phyloP scores from a whole-genome alignment of 345 rosid genomes.

The Cardamine occulta region DNA sequence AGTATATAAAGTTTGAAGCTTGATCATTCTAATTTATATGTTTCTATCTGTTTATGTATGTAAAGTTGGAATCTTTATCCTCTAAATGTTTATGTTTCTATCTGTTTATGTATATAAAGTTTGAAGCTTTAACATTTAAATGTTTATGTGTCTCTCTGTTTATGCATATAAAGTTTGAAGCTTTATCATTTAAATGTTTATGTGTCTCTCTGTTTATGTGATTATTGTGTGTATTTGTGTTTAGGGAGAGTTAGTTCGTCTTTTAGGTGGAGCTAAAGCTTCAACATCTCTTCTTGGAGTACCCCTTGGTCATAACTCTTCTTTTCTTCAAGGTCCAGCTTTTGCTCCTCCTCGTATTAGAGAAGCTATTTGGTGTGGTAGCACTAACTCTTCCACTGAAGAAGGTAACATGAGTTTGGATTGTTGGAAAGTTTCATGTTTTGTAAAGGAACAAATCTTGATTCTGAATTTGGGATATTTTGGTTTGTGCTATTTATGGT shows the following conservation, averaged over 20 bases:
- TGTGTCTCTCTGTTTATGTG: not conserved
- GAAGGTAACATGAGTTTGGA: conserved; percentile 56
- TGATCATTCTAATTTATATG: too few species aligned
- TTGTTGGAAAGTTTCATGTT: conserved; percentile 15
- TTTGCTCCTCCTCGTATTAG: conserved; percentile 98
- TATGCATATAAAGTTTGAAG: not conserved
- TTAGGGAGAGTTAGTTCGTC: conserved; percentile 91
- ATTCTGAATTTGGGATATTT: conserved; percentile 1
- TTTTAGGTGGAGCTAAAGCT: conserved; percentile 77
- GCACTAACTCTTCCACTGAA: conserved; percentile 93
- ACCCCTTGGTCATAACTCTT: conserved; percentile 95
- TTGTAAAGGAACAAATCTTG: not conserved
- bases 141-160: not conserved
- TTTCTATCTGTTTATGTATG: too few species aligned
- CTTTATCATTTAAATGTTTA: not conserved
- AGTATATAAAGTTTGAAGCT: too few species aligned
- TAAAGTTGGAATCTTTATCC: not conserved
- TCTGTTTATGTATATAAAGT: not conserved
- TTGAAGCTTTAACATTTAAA: not conserved
- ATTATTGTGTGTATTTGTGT: not conserved
- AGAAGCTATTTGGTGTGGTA: conserved; percentile 99
- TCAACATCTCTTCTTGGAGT: conserved; percentile 87
- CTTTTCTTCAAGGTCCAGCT: conserved; percentile 99
- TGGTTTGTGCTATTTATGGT: not conserved
- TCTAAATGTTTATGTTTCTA: not conserved